phyloP scores from a whole-genome alignment of 2,329 filamentous ascomycete genomes.

The Falciphora oryzae region DNA sequence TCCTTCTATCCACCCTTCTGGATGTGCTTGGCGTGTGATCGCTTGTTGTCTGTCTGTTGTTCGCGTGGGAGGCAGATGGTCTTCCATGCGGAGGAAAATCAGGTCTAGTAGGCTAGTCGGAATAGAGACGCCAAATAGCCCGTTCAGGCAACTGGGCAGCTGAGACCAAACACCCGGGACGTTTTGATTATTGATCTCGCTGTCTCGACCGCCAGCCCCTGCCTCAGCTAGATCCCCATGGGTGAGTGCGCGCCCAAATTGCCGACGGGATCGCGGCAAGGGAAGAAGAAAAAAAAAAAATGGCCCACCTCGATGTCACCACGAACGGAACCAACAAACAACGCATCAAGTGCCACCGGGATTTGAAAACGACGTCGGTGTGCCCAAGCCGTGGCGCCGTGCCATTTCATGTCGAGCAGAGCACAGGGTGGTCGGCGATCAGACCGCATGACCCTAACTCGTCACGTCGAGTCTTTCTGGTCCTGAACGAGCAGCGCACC shows the following conservation, averaged over 20 bases:
- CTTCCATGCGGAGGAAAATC: background rate
- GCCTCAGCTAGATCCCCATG: no score
- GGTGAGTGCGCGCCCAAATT: no score
- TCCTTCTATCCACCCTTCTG: background rate
- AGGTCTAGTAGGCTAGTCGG: no score
- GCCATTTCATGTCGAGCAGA: no score
- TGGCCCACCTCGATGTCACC: background rate
- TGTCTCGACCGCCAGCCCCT: no score
- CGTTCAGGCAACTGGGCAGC: background rate
- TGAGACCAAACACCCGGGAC: background rate
- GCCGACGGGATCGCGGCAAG: no score
- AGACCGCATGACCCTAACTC: background rate
- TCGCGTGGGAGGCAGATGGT: no score
- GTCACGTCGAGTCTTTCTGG: no score
- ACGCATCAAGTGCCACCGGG: background rate
- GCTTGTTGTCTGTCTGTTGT: background rate
- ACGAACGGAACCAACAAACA: background rate
- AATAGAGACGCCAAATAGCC: background rate
- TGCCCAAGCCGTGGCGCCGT: background rate
- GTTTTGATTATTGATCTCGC: background rate
- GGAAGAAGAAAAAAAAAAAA: background rate
- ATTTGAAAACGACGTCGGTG: background rate
- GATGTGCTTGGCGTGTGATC: background rate
- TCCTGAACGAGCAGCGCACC: no score
- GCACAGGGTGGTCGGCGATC: background rate